A percentile compares a stretch with the other conserved stretches of the same genome.
phyloP scores from a whole-genome alignment of 2,329 filamentous ascomycete species.

The Pseudogymnoascus sp. region DNA sequence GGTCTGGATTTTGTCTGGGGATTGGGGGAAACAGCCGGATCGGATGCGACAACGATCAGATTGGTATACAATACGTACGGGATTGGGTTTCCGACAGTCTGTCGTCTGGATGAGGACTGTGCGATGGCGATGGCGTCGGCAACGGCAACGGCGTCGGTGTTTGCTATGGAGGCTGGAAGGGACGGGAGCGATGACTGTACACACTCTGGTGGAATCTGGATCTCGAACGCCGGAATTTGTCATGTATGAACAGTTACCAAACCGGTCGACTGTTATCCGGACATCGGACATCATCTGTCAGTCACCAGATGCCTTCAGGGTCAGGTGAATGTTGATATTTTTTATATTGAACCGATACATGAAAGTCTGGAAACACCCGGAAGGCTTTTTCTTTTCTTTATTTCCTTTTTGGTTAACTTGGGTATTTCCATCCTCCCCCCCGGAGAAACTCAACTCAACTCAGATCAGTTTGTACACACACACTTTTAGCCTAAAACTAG shows the following conservation, averaged over 20 bases:
- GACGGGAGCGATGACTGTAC: not conserved
- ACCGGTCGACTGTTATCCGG: not conserved
- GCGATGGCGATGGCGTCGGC: not conserved
- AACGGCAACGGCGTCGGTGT: no score
- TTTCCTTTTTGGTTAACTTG: not conserved
- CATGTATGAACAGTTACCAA: not conserved
- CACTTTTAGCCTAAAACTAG: not conserved
- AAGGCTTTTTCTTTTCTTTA: not conserved
- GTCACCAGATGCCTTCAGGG: not conserved
- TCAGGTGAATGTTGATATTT: not conserved
- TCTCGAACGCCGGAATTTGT: not conserved
- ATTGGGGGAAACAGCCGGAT: not conserved
- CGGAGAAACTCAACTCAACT: not conserved
- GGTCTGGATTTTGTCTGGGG: not conserved
- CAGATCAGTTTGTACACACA: no score
- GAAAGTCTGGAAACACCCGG: not conserved
- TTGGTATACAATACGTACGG: not conserved
- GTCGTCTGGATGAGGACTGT: not conserved
- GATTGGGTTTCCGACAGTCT: not conserved
- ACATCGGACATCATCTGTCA: no score
- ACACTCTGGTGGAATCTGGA: not conserved
- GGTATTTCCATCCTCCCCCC: not conserved
- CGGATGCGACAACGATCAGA: not conserved
- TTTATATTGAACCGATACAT: not conserved
- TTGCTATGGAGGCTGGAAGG: not conserved